Base-by-base conservation (phyloP, 345 rosid species). In the Eutrema yunnanense region DNA sequence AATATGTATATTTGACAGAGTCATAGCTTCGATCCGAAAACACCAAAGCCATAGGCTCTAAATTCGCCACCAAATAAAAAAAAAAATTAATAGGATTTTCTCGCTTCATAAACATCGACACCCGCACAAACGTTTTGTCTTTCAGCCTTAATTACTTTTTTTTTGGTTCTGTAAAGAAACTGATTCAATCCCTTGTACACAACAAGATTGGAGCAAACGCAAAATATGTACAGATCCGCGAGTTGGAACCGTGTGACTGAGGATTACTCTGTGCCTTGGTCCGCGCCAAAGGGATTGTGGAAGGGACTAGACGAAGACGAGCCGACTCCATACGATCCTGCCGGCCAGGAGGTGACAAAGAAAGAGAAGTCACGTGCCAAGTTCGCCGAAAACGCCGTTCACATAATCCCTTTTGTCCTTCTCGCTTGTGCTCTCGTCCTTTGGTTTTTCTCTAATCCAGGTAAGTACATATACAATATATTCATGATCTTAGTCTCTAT, bases 381-480 rank as follows among this genome's bases (percentile, higher is more conserved):
- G 77, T 84, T 89, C 29, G 87, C 96, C 0, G 97, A 90, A 72
- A 90, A 86, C 36, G 88, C 90, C 6, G 90, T 94, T 30, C 98
- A 90, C 75, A 6, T 89, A 2, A 94, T 94, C 65, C 98, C 98
- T 11, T 57, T 94, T 36, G 90, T 94, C 26, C 79, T 94, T 38
- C 81, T 93, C 43, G 51, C 84, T 26, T 90, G 96, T 73, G 96
- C 88, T 56, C 76, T 88, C 42, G 75, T 87, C 60, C 87, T 94
- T 2, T 94, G 98, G 98, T 78, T 90, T 78, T 86, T 86, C 54
- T 87, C 97, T 33, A 87, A 79, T 80, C 86, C 96, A 71, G 86
- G 98, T 90, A 78, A 16, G 36, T 32, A 56, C 36, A 7, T 53
- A 9, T 37, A 57, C 47, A 27, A 13, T 19, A 55, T 14, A 50